These are phyloP conservation scores for Botryotinia globosa DNA, from an alignment of 2,329 filamentous ascomycete genomes.

Conservation along the genomic window DNA sequence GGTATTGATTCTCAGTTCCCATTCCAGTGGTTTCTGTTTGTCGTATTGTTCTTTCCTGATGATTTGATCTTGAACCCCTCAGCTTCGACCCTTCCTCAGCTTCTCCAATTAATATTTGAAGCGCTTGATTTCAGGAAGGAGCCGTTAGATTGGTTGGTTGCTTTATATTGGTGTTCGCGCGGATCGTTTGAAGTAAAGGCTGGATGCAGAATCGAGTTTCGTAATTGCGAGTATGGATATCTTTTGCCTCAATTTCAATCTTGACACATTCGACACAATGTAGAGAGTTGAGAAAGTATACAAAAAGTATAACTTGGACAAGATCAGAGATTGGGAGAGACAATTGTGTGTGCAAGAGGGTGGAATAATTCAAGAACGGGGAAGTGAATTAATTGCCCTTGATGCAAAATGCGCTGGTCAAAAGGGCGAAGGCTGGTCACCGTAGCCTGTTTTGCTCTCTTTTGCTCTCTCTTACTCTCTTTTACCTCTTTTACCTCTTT, in stretches of 20 bases:
- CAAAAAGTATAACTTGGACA: not conserved
- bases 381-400: constrained; percentile 12
- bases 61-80: not conserved
- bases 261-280: not conserved
- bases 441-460: constrained; percentile 9
- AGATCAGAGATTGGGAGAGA: not conserved
- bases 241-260: not conserved
- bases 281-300: not conserved
- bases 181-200: constrained; percentile 10
- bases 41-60: constrained; percentile 8
- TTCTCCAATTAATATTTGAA: not conserved
- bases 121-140: constrained; percentile 11
- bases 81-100: not conserved
- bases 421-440: constrained; percentile 20
- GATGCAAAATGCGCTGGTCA: constrained; percentile 22
- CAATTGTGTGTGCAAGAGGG: not conserved
- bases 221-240: not conserved
- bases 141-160: constrained; percentile 5
- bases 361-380: not conserved
- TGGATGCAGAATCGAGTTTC: not conserved
- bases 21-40: not conserved
- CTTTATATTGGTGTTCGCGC: constrained; percentile 1
- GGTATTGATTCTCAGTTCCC: not conserved
- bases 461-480: too few relatives aligned
- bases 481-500: too few relatives aligned